Conservation (phyloP, 345 rosid genomes). For the Moricandia moricandioides region DNA sequence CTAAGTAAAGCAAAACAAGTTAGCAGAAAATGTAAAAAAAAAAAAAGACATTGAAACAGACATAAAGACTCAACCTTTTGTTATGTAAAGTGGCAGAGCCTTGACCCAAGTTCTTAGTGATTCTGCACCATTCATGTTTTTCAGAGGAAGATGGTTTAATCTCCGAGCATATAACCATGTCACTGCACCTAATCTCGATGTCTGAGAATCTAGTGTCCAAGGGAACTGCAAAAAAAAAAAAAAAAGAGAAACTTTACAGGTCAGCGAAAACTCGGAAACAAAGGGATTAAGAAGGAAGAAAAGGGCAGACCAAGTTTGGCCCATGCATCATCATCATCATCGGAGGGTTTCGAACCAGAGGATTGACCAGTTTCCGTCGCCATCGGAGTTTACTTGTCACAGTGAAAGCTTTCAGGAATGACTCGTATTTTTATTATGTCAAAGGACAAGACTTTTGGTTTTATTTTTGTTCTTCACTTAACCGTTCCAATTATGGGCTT, state of each 20-base stretch:
- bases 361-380: constrained; percentile 42
- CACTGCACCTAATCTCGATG: constrained; percentile 59
- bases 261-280: background rate
- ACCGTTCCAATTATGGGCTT: background rate
- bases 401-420: constrained; percentile 2
- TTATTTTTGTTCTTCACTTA: background rate
- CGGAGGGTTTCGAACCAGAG: constrained; percentile 39
- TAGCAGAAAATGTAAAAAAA: constrained; percentile 12
- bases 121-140: constrained; percentile 79
- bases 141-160: constrained; percentile 44
- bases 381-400: constrained; percentile 10
- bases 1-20: constrained; percentile 50
- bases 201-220: constrained; percentile 57
- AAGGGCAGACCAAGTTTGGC: constrained; percentile 50
- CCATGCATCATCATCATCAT: constrained; percentile 43
- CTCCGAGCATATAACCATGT: constrained; percentile 58
- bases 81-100: constrained; percentile 63
- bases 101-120: constrained; percentile 55
- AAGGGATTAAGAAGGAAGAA: background rate
- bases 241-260: background rate
- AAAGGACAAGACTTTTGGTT: background rate
- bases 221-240: constrained; percentile 52
- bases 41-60: background rate
- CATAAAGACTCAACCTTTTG: constrained; percentile 41
- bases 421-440: background rate